Base-by-base conservation (phyloP, 1,139 yeast genomes). In the Candida dubliniensis region DNA sequence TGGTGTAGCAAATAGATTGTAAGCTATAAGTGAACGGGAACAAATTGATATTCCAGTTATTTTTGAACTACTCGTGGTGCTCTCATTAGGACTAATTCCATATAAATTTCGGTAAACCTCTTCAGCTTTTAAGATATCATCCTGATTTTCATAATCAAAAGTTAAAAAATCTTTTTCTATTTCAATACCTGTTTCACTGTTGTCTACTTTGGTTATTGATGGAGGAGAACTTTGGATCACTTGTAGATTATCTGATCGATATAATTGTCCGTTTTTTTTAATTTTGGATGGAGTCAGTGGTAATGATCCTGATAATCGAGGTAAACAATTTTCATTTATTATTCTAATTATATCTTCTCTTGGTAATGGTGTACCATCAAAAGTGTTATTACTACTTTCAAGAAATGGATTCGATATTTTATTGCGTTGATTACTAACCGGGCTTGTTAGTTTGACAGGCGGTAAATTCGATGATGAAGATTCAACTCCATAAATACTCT, bases 91-190 rank as follows among this genome's bases (percentile, higher is more conserved):
- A 27, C 49, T 47, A 25, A 44, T 44, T 12, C 49, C 51, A 40
- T 43, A 48, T 12, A 53, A 33, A 31, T 50, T 52, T 6, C 45
- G 35, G 35, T 49, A 53, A 11, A 53, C 40, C 27, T 46, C 46
- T n/a, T 39, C 38, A 9, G 42, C 45, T 35, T 34, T 41, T 9
- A 40, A 12, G 2, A 43, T 18, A 9, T 50, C 52, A 37, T 49
- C 53, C 18, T 47, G 46, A 34, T 47, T 43, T 7, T 45, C 53
- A 26, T 48, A 54, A 27, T 60, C 63, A 8, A 60, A 53, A n/a
- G 59, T 58, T 24, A 58, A 39, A 34, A 57, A 57, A 6, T 58
- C 62, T 13, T 49, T 40, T 38, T 60, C 63, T 10, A 59, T 54
- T 34, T 54, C 60, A 31, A 55, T 34, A n/a, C 47, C 47, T 2